Evolutionary conservation across 2,329 filamentous ascomycete species (phyloP).

Genomic region (Fusarium pseudonygamai): DNA sequence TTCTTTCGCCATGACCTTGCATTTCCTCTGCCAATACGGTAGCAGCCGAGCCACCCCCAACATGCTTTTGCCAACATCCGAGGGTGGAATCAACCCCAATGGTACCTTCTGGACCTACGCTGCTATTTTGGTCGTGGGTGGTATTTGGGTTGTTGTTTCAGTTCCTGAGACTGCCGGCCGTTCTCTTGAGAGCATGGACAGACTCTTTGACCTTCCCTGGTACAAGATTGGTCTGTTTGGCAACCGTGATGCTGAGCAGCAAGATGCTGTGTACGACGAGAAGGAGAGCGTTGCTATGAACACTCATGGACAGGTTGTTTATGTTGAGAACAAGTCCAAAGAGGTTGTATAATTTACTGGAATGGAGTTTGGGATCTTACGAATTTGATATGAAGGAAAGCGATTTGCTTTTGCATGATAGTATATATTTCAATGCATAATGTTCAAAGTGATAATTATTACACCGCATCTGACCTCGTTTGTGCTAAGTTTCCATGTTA

Average conservation of each 20-base stretch:
- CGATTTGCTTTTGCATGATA: neutral
- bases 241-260: slow-evolving; percentile 16
- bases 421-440: neutral
- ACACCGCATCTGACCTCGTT: neutral
- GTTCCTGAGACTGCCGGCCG: slow-evolving; percentile 13
- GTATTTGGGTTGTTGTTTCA: slow-evolving; percentile 6
- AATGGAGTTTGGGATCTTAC: neutral
- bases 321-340: slow-evolving; percentile 9
- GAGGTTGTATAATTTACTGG: neutral
- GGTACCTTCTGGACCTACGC: slow-evolving; percentile 15
- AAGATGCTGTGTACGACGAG: slow-evolving; percentile 12
- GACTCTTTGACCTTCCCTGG: slow-evolving; percentile 18
- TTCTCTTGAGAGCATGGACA: slow-evolving; percentile 19
- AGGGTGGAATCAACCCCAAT: slow-evolving; percentile 16
- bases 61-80: neutral
- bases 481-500: neutral
- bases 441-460: rapidly evolving
- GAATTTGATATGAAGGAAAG: neutral
- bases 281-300: slow-evolving; percentile 10
- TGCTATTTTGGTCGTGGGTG: neutral
- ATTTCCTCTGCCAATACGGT: slow-evolving; percentile 16
- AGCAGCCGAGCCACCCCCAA: slow-evolving; percentile 15
- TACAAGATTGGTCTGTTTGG: slow-evolving; percentile 18
- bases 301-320: neutral
- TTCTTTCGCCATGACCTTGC: slow-evolving; percentile 14